Percentiles rank a stretch among this genome's conserved stretches.
phyloP scores from a whole-genome alignment of 2,329 filamentous ascomycete genomes.

The Pezicula neosporulosa region DNA sequence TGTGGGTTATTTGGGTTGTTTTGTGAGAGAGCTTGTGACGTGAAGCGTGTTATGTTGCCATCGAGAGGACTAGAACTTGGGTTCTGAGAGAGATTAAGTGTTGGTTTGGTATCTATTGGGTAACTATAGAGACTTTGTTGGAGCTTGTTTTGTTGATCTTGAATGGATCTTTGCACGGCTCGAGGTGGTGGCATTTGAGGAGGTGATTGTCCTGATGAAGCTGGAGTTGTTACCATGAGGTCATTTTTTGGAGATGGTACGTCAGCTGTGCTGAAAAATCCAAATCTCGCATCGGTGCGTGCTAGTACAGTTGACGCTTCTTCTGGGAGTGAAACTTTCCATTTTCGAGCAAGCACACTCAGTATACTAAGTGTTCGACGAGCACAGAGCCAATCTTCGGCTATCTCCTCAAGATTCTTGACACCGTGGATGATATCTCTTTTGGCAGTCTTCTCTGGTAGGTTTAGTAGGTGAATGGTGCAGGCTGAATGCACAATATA shows the following conservation, averaged over 20 bases:
- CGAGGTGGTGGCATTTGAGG: slow-evolving; percentile 5
- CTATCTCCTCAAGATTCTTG: slow-evolving; percentile 91
- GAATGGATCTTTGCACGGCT: slow-evolving; percentile 8
- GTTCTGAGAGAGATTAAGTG: neutral
- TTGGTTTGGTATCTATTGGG: slow-evolving; percentile 7
- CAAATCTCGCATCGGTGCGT: slow-evolving; percentile 77
- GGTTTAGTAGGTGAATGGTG: slow-evolving; percentile 88
- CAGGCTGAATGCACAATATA: slow-evolving; percentile 95
- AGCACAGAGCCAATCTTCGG: slow-evolving; percentile 90
- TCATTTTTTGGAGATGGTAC: slow-evolving; percentile 29
- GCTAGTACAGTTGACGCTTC: slow-evolving; percentile 76
- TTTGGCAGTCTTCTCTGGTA: slow-evolving; percentile 87
- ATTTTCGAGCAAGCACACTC: slow-evolving; percentile 80
- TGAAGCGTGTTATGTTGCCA: neutral
- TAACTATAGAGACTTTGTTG: slow-evolving; percentile 27
- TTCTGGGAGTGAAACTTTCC: slow-evolving; percentile 81
- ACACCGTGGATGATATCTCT: slow-evolving; percentile 88
- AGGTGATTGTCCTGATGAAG: slow-evolving; percentile 20
- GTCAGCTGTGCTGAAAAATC: slow-evolving; percentile 52
- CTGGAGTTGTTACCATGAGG: slow-evolving; percentile 19
- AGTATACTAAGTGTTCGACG: slow-evolving; percentile 82
- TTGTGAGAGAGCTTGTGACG: neutral
- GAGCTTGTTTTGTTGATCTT: slow-evolving; percentile 17
- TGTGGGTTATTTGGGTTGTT: neutral
- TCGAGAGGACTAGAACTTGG: neutral